A percentile compares a stretch with the other conserved stretches of the same genome.
Conservation (phyloP, 148 eudicot genomes). For the Talinum fruticosum region DNA sequence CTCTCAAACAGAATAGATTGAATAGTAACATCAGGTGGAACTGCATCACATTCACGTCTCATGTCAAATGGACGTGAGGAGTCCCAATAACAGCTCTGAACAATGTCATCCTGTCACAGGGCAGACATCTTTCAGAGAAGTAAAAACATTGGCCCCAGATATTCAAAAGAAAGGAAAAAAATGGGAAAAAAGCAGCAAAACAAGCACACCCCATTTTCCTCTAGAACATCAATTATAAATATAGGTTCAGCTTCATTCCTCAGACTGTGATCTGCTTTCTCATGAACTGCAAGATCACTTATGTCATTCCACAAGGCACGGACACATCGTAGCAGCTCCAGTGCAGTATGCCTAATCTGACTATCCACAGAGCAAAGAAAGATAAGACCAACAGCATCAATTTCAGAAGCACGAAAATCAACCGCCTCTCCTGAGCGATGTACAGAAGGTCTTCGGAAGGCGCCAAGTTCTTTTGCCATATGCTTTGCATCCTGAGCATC, state of each 20-base stretch:
- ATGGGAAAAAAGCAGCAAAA: neutral
- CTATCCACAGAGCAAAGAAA: slow-evolving; percentile 95
- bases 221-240: slow-evolving; percentile 90
- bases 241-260: slow-evolving; percentile 87
- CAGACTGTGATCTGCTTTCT: slow-evolving; percentile 51
- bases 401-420: slow-evolving; percentile 94
- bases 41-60: slow-evolving; percentile 84
- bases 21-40: slow-evolving; percentile 90
- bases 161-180: neutral
- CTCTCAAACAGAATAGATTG: slow-evolving; percentile 90
- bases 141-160: slow-evolving; percentile 2
- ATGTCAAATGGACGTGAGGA: slow-evolving; percentile 88
- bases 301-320: slow-evolving; percentile 93
- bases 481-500: slow-evolving; percentile 61
- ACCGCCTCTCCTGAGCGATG: slow-evolving; percentile 78
- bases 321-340: slow-evolving; percentile 95
- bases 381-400: slow-evolving; percentile 97
- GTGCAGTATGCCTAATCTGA: slow-evolving; percentile 95
- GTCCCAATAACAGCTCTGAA: slow-evolving; percentile 98
- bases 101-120: slow-evolving; percentile 85
- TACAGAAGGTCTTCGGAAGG: slow-evolving; percentile 74
- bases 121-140: slow-evolving; percentile 12
- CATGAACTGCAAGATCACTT: slow-evolving; percentile 60
- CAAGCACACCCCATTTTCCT: slow-evolving; percentile 88
- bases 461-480: slow-evolving; percentile 50